Conservation (phyloP, 768 basidiomycete species). For the Boletus subparvulus region DNA sequence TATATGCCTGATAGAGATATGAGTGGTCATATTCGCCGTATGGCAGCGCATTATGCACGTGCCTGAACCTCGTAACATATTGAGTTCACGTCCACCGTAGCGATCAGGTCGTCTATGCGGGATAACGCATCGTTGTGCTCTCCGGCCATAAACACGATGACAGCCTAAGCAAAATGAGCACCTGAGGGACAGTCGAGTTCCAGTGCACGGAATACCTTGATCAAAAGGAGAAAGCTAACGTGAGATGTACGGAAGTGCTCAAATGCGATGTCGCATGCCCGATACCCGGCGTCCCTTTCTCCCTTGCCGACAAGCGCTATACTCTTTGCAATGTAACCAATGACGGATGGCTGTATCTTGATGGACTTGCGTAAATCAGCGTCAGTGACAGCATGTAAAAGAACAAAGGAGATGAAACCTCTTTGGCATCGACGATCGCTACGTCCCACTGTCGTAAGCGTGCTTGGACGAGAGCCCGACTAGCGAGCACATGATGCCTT, state of each 20-base stretch:
- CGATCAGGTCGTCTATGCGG: not conserved
- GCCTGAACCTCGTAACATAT: slow-evolving; percentile 1
- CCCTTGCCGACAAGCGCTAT: not conserved
- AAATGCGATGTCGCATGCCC: slow-evolving; percentile 1
- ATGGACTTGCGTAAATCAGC: not conserved
- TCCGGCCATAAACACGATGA: not conserved
- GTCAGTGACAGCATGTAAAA: not conserved
- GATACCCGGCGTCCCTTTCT: not conserved
- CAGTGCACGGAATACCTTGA: not conserved
- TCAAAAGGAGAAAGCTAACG: not conserved
- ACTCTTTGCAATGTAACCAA: not conserved
- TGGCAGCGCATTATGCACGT: not conserved
- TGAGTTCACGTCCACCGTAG: not conserved
- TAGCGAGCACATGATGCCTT: too few species aligned
- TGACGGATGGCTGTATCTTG: not conserved
- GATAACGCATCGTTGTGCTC: slow-evolving; percentile 3
- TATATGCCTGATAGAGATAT: not conserved
- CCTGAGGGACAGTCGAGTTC: not conserved
- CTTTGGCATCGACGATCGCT: too few species aligned
- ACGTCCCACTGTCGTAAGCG: too few species aligned
- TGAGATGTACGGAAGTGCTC: not conserved
- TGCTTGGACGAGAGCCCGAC: too few species aligned
- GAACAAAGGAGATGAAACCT: too few species aligned
- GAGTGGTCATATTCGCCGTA: not conserved
- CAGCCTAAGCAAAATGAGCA: not conserved